phyloP scores from a whole-genome alignment of 2,329 filamentous ascomycete genomes.

The Colletotrichum aenigma region DNA sequence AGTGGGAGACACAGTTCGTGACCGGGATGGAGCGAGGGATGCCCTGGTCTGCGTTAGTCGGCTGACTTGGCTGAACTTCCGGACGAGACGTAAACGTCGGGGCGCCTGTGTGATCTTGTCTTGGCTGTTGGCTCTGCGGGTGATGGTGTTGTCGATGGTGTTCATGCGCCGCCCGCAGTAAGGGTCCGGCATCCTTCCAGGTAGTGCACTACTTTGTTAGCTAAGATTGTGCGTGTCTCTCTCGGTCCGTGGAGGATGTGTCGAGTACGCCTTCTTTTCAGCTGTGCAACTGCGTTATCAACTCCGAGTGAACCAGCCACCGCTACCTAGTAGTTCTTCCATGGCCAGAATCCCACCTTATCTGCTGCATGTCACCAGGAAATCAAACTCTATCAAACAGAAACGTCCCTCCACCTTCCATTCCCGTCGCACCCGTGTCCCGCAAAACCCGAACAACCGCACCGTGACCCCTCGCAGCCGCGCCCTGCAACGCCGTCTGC shows the following conservation, averaged over 20 bases:
- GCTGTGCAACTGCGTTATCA: not conserved
- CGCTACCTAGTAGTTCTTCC: not conserved
- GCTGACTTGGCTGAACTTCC: conserved; percentile 17
- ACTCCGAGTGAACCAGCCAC: not conserved
- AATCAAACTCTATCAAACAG: conserved; percentile 7
- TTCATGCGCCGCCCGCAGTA: not conserved
- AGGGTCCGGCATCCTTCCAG: not conserved
- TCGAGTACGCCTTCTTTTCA: not conserved
- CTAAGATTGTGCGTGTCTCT: not conserved
- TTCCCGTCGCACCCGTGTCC: conserved; percentile 33
- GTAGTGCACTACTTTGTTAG: not conserved
- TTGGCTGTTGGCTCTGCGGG: not conserved
- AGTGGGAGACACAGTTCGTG: not conserved
- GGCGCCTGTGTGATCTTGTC: not conserved
- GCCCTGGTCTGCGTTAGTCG: not conserved
- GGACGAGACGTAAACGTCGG: not conserved
- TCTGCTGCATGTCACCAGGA: not conserved
- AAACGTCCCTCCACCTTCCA: conserved; percentile 12
- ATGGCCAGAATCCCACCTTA: not conserved
- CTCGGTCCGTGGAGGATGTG: not conserved
- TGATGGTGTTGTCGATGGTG: not conserved
- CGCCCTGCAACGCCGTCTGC: conserved; percentile 37
- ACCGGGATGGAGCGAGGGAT: not conserved
- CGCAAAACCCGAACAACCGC: conserved; percentile 44
- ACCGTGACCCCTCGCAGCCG: conserved; percentile 38